Conservation (phyloP, 23 red algal genomes). For the Pyropia yezoensis region DNA sequence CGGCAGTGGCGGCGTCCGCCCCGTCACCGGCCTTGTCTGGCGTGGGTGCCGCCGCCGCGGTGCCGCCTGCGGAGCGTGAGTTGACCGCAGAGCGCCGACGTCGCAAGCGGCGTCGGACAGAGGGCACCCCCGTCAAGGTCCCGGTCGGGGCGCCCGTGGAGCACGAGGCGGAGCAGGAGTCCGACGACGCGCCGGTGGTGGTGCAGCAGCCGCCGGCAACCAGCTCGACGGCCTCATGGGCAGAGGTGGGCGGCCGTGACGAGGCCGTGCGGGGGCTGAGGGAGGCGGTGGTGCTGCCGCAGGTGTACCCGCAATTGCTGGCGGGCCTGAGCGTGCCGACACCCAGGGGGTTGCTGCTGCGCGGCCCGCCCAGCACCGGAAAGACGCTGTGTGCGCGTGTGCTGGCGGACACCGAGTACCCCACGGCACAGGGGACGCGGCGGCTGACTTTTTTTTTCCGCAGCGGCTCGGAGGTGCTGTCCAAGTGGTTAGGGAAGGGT, state of each 20-base stretch:
- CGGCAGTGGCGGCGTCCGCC: too few species aligned
- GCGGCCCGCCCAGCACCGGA: constrained; percentile 87
- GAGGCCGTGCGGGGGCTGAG: constrained; percentile 61
- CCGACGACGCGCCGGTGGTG: too few species aligned
- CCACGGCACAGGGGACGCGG: background rate
- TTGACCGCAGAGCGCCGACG: too few species aligned
- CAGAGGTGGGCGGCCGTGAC: constrained; percentile 81
- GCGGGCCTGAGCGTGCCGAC: constrained; percentile 74
- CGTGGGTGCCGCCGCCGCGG: too few species aligned
- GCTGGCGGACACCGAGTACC: constrained; percentile 35
- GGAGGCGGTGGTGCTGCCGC: constrained; percentile 81
- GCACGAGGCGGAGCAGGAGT: too few species aligned
- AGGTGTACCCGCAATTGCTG: constrained; percentile 80
- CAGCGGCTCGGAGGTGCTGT: constrained; percentile 91
- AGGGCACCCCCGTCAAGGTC: too few species aligned
- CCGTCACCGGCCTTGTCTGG: too few species aligned
- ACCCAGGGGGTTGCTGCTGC: constrained; percentile 86
- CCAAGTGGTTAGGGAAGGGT: constrained; percentile 95
- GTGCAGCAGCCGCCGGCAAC: too few species aligned
- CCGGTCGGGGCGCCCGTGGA: too few species aligned
- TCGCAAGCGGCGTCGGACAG: too few species aligned
- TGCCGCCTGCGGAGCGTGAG: too few species aligned
- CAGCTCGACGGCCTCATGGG: too few species aligned
- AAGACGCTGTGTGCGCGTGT: constrained; percentile 89
- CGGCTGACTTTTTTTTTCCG: constrained; percentile 89